phyloP scores from a whole-genome alignment of 2,329 filamentous ascomycete genomes.

The Fusarium longipes region DNA sequence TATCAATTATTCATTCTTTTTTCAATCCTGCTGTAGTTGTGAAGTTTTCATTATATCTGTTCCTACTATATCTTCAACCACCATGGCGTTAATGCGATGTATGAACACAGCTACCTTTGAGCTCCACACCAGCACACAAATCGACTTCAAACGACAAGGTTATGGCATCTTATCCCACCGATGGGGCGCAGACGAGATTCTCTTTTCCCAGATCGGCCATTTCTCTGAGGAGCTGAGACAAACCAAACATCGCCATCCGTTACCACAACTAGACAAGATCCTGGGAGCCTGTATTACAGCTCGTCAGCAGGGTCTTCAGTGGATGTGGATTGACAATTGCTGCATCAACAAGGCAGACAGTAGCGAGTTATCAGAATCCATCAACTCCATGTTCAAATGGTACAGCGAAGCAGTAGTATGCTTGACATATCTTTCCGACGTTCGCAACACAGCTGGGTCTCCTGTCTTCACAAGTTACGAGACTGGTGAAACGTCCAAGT shows the following conservation, averaged over 20 bases:
- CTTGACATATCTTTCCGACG: slow-evolving; percentile 1
- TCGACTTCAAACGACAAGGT: neutral
- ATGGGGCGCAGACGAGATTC: neutral
- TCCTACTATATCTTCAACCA: neutral
- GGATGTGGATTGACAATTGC: slow-evolving; percentile 9
- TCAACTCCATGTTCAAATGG: slow-evolving; percentile 10
- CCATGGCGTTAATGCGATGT: slow-evolving; percentile 8
- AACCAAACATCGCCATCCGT: neutral
- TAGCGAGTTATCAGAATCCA: neutral
- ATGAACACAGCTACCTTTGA: slow-evolving; percentile 2
- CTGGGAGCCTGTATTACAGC: neutral
- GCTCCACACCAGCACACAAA: neutral
- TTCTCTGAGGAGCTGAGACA: neutral
- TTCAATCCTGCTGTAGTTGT: no score
- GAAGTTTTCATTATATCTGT: no score
- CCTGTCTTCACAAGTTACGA: neutral
- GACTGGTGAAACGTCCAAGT: neutral
- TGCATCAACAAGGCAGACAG: slow-evolving; percentile 3
- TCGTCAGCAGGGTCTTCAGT: neutral
- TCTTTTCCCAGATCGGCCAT: neutral
- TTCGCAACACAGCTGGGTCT: neutral
- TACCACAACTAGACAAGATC: slow-evolving; percentile 2
- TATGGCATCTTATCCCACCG: slow-evolving; percentile 1
- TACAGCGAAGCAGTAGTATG: slow-evolving; percentile 5
- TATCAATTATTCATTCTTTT: neutral